These are phyloP conservation scores for Nakazawaea wickerhamii DNA, from an alignment of 805 yeast genomes.

Conservation along the genomic window DNA sequence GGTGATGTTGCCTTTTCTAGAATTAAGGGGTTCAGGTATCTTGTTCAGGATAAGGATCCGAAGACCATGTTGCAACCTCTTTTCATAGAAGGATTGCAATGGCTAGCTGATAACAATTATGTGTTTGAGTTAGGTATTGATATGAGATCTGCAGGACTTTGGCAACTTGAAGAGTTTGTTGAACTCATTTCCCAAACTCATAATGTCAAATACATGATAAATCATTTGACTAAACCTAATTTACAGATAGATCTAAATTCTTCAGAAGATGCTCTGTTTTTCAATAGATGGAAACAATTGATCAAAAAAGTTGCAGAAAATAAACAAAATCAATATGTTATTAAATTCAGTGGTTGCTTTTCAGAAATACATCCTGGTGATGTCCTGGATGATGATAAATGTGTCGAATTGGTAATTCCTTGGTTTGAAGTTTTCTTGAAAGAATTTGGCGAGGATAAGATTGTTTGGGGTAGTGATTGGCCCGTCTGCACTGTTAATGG, in stretches of 20 bases:
- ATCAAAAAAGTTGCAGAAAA: constrained; percentile 19
- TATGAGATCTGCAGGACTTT: constrained; percentile 28
- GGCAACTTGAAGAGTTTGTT: constrained; percentile 35
- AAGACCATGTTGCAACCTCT: constrained; percentile 26
- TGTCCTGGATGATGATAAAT: constrained; percentile 11
- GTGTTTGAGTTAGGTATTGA: constrained; percentile 41
- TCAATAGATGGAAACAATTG: constrained; percentile 19
- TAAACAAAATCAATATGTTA: constrained; percentile 20
- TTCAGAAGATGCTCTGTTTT: constrained; percentile 11
- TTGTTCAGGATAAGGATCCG: constrained; percentile 37
- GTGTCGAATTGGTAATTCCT: constrained; percentile 23
- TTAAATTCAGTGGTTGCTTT: constrained; percentile 38
- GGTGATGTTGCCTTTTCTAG: constrained; percentile 12
- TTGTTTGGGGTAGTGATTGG: constrained; percentile 42
- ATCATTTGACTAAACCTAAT: constrained; percentile 40
- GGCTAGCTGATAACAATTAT: constrained; percentile 25
- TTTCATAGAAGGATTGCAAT: constrained; percentile 29
- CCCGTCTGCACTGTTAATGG: constrained; percentile 31
- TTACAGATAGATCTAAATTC: constrained; percentile 14
- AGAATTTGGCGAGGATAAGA: constrained; percentile 25
- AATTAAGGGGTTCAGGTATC: constrained; percentile 36
- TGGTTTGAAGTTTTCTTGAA: constrained; percentile 28
- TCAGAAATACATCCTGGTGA: constrained; percentile 28
- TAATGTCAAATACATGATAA: constrained; percentile 28
- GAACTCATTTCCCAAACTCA: constrained; percentile 24